Base-by-base conservation (phyloP, 768 basidiomycete genomes). In the Hirschioporus abietinus region DNA sequence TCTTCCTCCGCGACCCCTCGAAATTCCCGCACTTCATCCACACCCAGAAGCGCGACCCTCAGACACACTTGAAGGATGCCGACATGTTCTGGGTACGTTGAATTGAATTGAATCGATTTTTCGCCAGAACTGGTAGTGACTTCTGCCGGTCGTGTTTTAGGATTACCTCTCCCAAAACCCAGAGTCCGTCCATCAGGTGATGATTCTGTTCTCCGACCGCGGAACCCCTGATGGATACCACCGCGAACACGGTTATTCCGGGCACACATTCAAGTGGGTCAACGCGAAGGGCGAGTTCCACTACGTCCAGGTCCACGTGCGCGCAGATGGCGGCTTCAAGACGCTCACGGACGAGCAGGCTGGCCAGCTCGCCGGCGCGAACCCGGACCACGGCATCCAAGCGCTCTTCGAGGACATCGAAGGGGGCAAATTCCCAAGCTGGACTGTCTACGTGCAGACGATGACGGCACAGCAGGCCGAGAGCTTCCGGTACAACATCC, bases 1-100 rank as follows among this genome's bases (percentile, higher is more conserved):
- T 95, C 86, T 91, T 93, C 82, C 86, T 97, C 76, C 86, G 89
- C 71, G 88, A 96, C 76, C 86, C 91, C 17, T 84, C 90, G 78
- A 89, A 94, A 78, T 97, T 96, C 84, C 89, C 92, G 60, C 93
- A 97, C 80, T 89, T 97, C 78, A 92, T 96, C 71, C 96, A 98
- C 81, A 93, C 93, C 30, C 91, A 93, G 75, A 95, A 95, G 82
- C 86, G 91, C 69, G 85, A 93, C 76, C 96, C 96, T 18, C 92
- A 93, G 74, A 96, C 95, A 8, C 92, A 98, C 78, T 77, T 96
- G 71, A 94, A 91, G 77, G 93, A 94, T 79, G 74, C 89, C 61
- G 91, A 95, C 75, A 86, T 86, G 83, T 95, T 91, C 83, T 91
- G 90, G 91, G 88, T 89, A 72, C 42, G 82, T 69, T 9, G 18